These are phyloP conservation scores for Sarcomyxa edulis DNA, from an alignment of 768 basidiomycete genomes.

Conservation along the genomic window DNA sequence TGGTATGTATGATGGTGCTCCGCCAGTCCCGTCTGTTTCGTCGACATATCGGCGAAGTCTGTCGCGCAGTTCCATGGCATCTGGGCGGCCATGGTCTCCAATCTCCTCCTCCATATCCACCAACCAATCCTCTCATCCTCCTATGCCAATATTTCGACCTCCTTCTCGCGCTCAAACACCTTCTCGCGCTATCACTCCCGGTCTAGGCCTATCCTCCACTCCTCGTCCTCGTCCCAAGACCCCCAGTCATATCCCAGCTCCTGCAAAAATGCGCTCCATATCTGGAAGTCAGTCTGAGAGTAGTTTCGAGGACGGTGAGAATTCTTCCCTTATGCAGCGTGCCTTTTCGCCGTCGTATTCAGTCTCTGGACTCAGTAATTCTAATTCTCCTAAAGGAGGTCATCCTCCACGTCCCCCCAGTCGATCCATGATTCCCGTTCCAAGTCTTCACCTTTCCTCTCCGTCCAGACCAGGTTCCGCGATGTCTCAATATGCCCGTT, in stretches of 20 bases:
- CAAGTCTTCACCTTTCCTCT: slow-evolving; percentile 63
- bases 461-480: slow-evolving; percentile 68
- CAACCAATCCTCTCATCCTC: slow-evolving; percentile 47
- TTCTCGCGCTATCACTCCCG: slow-evolving; percentile 32
- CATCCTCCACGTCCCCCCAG: slow-evolving; percentile 63
- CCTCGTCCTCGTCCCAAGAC: slow-evolving; percentile 75
- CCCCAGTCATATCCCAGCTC: slow-evolving; percentile 74
- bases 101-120: slow-evolving; percentile 68
- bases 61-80: slow-evolving; percentile 71
- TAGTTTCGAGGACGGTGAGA: slow-evolving; percentile 43
- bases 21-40: slow-evolving; percentile 41
- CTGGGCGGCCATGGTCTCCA: slow-evolving; percentile 79
- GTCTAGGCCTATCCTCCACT: slow-evolving; percentile 31
- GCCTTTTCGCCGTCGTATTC: slow-evolving; percentile 62
- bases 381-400: slow-evolving; percentile 6
- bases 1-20: slow-evolving; percentile 35
- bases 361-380: slow-evolving; percentile 35
- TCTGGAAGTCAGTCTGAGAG: slow-evolving; percentile 42
- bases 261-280: slow-evolving; percentile 43
- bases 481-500: slow-evolving; percentile 57
- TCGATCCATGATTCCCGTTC: slow-evolving; percentile 79
- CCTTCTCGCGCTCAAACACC: slow-evolving; percentile 63
- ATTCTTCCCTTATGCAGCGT: slow-evolving; percentile 44
- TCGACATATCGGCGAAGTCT: slow-evolving; percentile 58
- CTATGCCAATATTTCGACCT: slow-evolving; percentile 35